These are phyloP conservation scores for Neurospora sp. DNA, from an alignment of 495 filamentous ascomycete genomes.

Conservation along the genomic window DNA sequence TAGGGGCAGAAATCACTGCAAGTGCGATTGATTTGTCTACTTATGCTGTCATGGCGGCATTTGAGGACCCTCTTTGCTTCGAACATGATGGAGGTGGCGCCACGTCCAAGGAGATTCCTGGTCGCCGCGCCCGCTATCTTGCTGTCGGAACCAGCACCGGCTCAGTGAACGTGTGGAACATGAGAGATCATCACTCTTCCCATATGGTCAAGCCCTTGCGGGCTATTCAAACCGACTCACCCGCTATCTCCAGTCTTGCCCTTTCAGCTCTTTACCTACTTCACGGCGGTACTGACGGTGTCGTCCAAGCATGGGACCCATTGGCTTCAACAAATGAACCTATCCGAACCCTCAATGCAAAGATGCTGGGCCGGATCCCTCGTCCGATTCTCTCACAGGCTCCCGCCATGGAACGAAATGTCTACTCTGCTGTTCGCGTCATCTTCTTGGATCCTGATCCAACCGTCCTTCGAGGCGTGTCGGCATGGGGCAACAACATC, in stretches of 20 bases:
- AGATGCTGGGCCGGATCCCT: constrained; percentile 67
- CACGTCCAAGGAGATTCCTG: constrained; percentile 51
- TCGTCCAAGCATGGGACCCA: constrained; percentile 95
- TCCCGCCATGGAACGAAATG: constrained; percentile 39
- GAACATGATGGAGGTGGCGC: constrained; percentile 12
- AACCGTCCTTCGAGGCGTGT: constrained; percentile 79
- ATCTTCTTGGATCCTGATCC: constrained; percentile 84
- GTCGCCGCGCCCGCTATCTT: constrained; percentile 71
- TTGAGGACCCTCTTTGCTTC: constrained; percentile 58
- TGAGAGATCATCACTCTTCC: constrained; percentile 49
- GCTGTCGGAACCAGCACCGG: constrained; percentile 76
- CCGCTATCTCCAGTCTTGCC: constrained; percentile 75
- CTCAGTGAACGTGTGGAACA: constrained; percentile 72
- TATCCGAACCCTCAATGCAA: constrained; percentile 79
- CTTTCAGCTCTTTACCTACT: constrained; percentile 80
- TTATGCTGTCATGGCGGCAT: constrained; percentile 54
- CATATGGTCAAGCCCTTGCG: constrained; percentile 51
- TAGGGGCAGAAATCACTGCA: constrained; percentile 46
- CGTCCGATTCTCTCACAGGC: constrained; percentile 30
- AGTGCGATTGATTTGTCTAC: constrained; percentile 67
- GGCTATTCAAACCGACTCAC: constrained; percentile 84
- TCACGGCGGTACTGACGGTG: constrained; percentile 87
- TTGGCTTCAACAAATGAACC: constrained; percentile 70
- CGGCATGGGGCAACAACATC: constrained; percentile 75
- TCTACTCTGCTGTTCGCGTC: constrained; percentile 73